Evolutionary conservation across 441 rosid species (phyloP), one percentile per base, ranked within the genome.

Genomic region (Euphorbia celastroides): DNA sequence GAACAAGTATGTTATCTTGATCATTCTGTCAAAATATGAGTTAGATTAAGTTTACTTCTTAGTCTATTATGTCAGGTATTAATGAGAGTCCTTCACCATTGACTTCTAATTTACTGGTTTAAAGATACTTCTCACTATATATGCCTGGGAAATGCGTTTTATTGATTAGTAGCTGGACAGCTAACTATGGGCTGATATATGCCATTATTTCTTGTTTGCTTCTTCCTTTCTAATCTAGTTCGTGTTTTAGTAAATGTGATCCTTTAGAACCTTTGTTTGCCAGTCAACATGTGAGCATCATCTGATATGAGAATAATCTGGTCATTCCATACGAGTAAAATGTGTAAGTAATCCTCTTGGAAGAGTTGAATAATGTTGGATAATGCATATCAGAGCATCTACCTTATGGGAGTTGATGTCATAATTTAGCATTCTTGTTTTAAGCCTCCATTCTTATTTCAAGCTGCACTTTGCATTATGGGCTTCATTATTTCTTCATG

Each of bases 1-100:
- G 99, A 89, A 79, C 99, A 89, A 80, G 99, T 93, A 81, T 19
- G 83, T 70, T 65, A 5, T 67, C 76, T 65, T 70, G 64, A 67
- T 56, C 11, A 65, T 42, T 27, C 23, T 42, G 67, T 34, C 34
- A 38, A 22, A 22, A 2, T 50, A 51, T 14, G 27, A 50, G 62
- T 41, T 2, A 7, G 55, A 20, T 44, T 57, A 23, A 27, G 31
- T 69, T 46, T 62, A 31, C 10, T 28, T 9, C 14, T 14, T 38
- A 20, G 19, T 32, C 36, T 41, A 7, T 50, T 17, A 25, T n/a
- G 52, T 23, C 11, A 34, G 8, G 19, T 9, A 1, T 68, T 68
- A 2, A 48, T 17, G 20, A 12, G 17, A 13, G 23, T 55, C 41
- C 66, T 14, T 14, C 0, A 19, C 10, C 20, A 6, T 13, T 14